phyloP scores from a whole-genome alignment of 257 asterid species.

The Schizonepeta tenuifolia region DNA sequence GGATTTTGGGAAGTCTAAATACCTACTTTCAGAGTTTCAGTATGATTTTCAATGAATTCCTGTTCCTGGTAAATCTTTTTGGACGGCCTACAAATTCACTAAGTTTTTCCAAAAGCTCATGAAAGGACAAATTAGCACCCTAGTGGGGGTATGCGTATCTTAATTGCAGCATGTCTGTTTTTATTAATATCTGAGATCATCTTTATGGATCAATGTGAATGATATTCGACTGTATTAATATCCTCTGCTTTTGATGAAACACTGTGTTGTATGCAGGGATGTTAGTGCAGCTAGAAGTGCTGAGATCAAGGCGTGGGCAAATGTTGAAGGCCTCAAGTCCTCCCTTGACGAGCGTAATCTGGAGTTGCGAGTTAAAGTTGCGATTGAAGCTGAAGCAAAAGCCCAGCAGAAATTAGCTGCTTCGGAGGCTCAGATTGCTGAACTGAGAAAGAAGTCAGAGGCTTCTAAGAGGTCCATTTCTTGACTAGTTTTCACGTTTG shows the following conservation, averaged over 20 bases:
- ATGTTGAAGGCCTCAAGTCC: conserved; percentile 72
- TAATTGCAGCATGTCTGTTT: conserved; percentile 7
- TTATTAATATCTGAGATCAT: conserved; percentile 17
- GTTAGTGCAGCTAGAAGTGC: conserved; percentile 71
- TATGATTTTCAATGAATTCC: conserved; percentile 3
- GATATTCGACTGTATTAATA: not conserved
- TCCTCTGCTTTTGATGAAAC: conserved; percentile 16
- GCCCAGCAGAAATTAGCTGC: conserved; percentile 95
- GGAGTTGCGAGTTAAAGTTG: conserved; percentile 88
- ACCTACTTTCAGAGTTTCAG: not conserved
- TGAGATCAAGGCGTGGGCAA: conserved; percentile 91
- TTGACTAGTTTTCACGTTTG: not conserved
- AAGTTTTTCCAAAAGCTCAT: conserved; percentile 16
- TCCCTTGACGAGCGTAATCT: conserved; percentile 85
- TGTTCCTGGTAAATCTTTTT: not conserved
- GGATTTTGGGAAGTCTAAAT: conserved; percentile 24
- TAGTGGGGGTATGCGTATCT: conserved; percentile 10
- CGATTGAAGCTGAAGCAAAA: conserved; percentile 94
- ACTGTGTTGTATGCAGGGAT: conserved; percentile 61
- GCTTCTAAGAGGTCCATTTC: conserved; percentile 69
- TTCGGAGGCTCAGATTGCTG: conserved; percentile 91
- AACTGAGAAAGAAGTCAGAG: conserved; percentile 78
- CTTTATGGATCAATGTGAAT: conserved; percentile 14
- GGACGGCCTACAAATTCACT: not conserved
- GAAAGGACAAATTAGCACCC: conserved; percentile 15